A percentile compares a stretch with the other conserved stretches of the same genome.
Conservation (phyloP, 805 yeast species). For the Yarrowia keelungensis region DNA sequence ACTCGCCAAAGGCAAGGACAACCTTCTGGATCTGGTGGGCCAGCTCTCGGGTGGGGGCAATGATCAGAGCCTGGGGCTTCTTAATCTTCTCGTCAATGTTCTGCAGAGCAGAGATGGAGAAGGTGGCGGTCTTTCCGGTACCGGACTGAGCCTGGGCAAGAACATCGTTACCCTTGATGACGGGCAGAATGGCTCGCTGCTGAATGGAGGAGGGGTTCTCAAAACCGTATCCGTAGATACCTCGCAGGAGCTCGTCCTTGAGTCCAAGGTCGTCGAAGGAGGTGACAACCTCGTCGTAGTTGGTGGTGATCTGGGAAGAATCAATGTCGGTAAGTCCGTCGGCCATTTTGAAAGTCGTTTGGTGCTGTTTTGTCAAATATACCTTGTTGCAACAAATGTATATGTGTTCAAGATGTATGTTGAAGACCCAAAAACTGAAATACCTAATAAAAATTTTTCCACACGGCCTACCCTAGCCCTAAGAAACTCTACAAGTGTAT, state of each 20-base stretch:
- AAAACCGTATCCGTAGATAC: constrained; percentile 84
- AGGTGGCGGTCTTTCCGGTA: constrained; percentile 99
- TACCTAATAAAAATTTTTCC: constrained; percentile 36
- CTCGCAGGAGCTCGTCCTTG: constrained; percentile 59
- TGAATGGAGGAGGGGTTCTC: constrained; percentile 98
- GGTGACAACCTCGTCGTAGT: constrained; percentile 89
- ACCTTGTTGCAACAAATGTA: constrained; percentile 35
- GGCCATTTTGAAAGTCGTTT: constrained; percentile 32
- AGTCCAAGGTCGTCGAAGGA: constrained; percentile 77
- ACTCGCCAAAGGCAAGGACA: constrained; percentile 82
- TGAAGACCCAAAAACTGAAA: constrained; percentile 38
- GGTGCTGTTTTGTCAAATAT: constrained; percentile 28
- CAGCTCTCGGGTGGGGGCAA: constrained; percentile 96
- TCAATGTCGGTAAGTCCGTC: constrained; percentile 39
- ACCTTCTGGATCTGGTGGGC: constrained; percentile 94
- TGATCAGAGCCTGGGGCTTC: constrained; percentile 85
- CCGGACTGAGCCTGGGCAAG: constrained; percentile 99
- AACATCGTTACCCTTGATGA: constrained; percentile 91
- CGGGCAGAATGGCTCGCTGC: constrained; percentile 95
- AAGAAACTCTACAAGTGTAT: not conserved
- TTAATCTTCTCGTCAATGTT: constrained; percentile 74
- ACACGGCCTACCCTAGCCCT: constrained; percentile 33
- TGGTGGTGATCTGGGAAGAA: constrained; percentile 53
- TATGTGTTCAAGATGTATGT: constrained; percentile 31
- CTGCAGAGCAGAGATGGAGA: constrained; percentile 91